Conservation (phyloP, 345 rosid species). For the Theobroma cacao region DNA sequence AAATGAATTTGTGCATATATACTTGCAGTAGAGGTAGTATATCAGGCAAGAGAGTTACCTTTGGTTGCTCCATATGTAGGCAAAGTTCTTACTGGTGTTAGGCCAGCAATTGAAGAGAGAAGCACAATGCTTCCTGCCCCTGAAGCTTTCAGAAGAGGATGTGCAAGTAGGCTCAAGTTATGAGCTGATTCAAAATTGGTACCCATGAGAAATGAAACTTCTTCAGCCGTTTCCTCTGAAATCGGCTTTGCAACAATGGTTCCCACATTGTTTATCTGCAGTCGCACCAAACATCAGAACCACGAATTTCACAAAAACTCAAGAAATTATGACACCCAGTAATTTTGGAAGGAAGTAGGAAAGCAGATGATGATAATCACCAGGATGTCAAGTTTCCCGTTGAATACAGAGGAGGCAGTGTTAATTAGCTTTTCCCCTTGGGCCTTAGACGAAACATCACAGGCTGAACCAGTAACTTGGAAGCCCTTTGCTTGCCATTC, state of each 20-base stretch:
- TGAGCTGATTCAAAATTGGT: constrained; percentile 54
- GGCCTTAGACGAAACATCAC: constrained; percentile 34
- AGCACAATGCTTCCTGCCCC: constrained; percentile 51
- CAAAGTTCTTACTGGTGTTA: constrained; percentile 17
- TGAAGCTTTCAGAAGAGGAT: constrained; percentile 54
- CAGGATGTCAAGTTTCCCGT: constrained; percentile 32
- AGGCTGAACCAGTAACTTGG: constrained; percentile 36
- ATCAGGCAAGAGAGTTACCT: neutral
- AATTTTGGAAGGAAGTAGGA: neutral
- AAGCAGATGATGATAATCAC: constrained; percentile 1
- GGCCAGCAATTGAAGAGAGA: constrained; percentile 43
- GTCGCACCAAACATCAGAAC: neutral
- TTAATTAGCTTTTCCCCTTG: constrained; percentile 43
- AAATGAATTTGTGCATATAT: too few species aligned
- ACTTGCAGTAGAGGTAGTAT: neutral
- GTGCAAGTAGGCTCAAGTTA: constrained; percentile 49
- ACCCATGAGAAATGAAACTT: constrained; percentile 27
- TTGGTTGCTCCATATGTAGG: constrained; percentile 32
- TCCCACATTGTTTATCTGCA: constrained; percentile 60
- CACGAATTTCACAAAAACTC: neutral
- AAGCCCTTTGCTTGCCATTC: neutral
- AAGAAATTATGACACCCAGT: too few species aligned
- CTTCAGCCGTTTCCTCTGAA: constrained; percentile 35
- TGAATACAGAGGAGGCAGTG: constrained; percentile 36
- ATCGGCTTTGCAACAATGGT: constrained; percentile 33